phyloP scores from a whole-genome alignment of 1,284 basidiomycete genomes.

The Gomphus bonarii region DNA sequence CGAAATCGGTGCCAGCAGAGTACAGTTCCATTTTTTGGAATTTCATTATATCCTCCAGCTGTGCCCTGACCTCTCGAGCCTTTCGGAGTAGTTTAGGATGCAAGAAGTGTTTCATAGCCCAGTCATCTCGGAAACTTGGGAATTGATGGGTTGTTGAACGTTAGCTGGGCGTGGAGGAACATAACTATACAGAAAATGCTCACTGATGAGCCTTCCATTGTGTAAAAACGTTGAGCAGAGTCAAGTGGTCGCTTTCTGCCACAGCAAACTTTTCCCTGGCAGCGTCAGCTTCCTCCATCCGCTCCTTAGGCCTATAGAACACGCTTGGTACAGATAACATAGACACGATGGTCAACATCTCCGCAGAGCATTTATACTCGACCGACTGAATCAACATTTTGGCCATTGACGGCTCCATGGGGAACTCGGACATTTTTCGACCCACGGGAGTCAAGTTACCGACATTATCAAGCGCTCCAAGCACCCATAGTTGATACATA shows the following conservation, averaged over 20 bases:
- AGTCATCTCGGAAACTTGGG: constrained; percentile 77
- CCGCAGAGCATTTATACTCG: constrained; percentile 85
- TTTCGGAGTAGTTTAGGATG: constrained; percentile 95
- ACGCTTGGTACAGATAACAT: constrained; percentile 98
- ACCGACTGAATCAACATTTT: constrained; percentile 98
- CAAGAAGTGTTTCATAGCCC: constrained; percentile 91
- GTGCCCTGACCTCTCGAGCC: constrained; percentile 90
- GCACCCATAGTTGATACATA: constrained; percentile 99
- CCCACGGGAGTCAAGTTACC: constrained; percentile 92
- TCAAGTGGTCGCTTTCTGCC: constrained; percentile 95
- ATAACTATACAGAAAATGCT: constrained; percentile 19
- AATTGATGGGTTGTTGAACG: not conserved
- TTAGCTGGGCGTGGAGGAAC: not conserved
- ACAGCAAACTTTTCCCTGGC: constrained; percentile 98
- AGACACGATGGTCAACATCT: constrained; percentile 97
- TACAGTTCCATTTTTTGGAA: constrained; percentile 90
- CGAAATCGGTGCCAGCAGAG: constrained; percentile 92
- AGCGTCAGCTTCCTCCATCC: constrained; percentile 93
- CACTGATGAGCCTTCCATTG: constrained; percentile 96
- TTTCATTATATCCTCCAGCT: constrained; percentile 98
- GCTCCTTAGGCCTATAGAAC: constrained; percentile 91
- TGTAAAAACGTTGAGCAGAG: constrained; percentile 91
- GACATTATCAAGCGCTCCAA: constrained; percentile 93
- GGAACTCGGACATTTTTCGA: constrained; percentile 97
- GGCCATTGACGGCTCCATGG: constrained; percentile 95